These are phyloP conservation scores for Yarrowia divulgata DNA, from an alignment of 805 yeast species.

Conservation along the genomic window DNA sequence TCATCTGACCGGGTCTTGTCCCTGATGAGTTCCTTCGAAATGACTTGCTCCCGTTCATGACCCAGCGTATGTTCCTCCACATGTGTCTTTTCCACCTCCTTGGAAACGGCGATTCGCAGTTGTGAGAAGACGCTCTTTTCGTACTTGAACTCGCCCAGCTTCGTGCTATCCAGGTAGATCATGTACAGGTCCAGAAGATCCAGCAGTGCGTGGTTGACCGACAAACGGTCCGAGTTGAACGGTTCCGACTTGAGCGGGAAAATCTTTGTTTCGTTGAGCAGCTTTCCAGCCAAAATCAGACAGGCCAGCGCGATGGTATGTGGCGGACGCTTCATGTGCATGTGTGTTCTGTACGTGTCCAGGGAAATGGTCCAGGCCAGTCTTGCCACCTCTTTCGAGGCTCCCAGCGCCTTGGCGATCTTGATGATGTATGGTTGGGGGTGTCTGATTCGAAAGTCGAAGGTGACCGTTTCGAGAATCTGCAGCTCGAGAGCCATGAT, in stretches of 20 bases:
- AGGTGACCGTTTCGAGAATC: conserved; percentile 75
- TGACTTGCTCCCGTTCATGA: neutral
- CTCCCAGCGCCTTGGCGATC: conserved; percentile 58
- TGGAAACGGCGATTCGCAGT: conserved; percentile 31
- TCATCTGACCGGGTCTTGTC: conserved; percentile 47
- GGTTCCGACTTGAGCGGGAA: conserved; percentile 49
- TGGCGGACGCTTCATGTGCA: conserved; percentile 72
- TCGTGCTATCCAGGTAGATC: conserved; percentile 61
- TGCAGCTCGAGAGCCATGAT: conserved; percentile 71
- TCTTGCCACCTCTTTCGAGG: conserved; percentile 50
- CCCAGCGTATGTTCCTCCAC: conserved; percentile 53
- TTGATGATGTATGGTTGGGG: conserved; percentile 73
- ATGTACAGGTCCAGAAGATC: conserved; percentile 68
- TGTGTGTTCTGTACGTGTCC: conserved; percentile 74
- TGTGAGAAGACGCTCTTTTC: conserved; percentile 24
- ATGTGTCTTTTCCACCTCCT: conserved; percentile 52
- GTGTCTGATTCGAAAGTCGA: conserved; percentile 76
- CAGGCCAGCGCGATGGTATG: conserved; percentile 77
- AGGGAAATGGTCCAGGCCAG: conserved; percentile 78
- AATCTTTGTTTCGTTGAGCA: conserved; percentile 49
- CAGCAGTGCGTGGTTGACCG: conserved; percentile 58
- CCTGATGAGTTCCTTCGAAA: conserved; percentile 19
- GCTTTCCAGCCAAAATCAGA: conserved; percentile 64
- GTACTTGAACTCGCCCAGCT: conserved; percentile 52
- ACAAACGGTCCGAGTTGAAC: conserved; percentile 44